phyloP scores from a whole-genome alignment of 2,329 filamentous ascomycete genomes.

The Gremmenia infestans region DNA sequence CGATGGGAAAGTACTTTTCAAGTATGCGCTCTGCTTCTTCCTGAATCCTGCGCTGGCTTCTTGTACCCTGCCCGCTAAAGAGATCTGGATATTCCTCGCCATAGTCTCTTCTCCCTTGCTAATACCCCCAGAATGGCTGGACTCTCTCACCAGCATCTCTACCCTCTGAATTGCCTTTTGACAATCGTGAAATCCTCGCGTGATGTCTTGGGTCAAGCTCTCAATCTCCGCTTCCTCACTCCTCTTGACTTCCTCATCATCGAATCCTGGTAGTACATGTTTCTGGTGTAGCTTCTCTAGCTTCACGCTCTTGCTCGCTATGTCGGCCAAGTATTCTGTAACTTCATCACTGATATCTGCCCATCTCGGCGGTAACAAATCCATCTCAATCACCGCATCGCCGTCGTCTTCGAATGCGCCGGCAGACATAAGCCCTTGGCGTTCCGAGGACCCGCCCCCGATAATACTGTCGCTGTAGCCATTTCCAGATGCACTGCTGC shows the following conservation, averaged over 20 bases:
- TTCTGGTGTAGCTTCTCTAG: slow-evolving; percentile 95
- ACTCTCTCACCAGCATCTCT: slow-evolving; percentile 79
- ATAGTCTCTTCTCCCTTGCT: slow-evolving; percentile 86
- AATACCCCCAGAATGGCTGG: slow-evolving; percentile 65
- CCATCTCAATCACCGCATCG: slow-evolving; percentile 97
- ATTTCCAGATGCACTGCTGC: slow-evolving; percentile 36
- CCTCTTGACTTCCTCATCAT: slow-evolving; percentile 86
- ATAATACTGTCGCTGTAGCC: slow-evolving; percentile 57
- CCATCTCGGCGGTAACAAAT: slow-evolving; percentile 90
- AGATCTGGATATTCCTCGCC: slow-evolving; percentile 94
- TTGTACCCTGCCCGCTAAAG: slow-evolving; percentile 80
- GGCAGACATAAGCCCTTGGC: slow-evolving; percentile 78
- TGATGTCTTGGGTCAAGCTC: slow-evolving; percentile 83
- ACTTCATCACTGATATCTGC: slow-evolving; percentile 94
- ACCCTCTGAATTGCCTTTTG: slow-evolving; percentile 84
- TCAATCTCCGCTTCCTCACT: slow-evolving; percentile 90
- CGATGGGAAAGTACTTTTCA: slow-evolving; percentile 65
- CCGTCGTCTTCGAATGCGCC: slow-evolving; percentile 78
- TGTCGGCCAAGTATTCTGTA: slow-evolving; percentile 71
- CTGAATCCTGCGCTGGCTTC: slow-evolving; percentile 88
- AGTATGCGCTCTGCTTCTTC: slow-evolving; percentile 94
- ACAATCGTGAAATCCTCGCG: slow-evolving; percentile 81
- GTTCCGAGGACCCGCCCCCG: slow-evolving; percentile 50
- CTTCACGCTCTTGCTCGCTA: slow-evolving; percentile 75
- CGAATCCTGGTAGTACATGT: slow-evolving; percentile 92